Percentiles rank a stretch among this genome's conserved stretches.
phyloP scores from a whole-genome alignment of 2,329 filamentous ascomycete genomes.

The Penicillium sp. region DNA sequence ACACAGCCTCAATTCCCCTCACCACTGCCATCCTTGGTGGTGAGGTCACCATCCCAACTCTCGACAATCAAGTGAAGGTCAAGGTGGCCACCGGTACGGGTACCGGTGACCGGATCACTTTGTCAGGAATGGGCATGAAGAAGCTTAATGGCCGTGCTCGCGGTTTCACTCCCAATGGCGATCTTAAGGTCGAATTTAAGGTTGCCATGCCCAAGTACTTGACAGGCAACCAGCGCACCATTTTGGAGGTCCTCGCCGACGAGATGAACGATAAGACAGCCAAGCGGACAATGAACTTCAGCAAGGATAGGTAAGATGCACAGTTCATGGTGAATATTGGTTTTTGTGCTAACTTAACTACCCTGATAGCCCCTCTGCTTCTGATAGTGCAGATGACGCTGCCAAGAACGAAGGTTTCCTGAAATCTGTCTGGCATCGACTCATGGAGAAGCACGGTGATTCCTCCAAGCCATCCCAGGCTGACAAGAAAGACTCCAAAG shows the following conservation, averaged over 20 bases:
- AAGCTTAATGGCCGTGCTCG: constrained; percentile 66
- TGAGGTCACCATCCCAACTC: constrained; percentile 82
- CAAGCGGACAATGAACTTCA: constrained; percentile 86
- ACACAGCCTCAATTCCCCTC: constrained; percentile 86
- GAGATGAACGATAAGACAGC: constrained; percentile 93
- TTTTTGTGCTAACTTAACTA: neutral
- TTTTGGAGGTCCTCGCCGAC: constrained; percentile 93
- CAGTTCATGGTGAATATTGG: neutral
- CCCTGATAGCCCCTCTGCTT: constrained; percentile 22
- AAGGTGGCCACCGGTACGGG: constrained; percentile 88
- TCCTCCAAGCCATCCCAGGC: constrained; percentile 30
- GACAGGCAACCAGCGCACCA: constrained; percentile 83
- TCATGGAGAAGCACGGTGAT: constrained; percentile 62
- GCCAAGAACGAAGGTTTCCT: constrained; percentile 87
- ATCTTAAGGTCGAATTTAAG: constrained; percentile 91
- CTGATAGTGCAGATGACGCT: constrained; percentile 37
- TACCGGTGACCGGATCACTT: constrained; percentile 86
- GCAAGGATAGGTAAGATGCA: constrained; percentile 53
- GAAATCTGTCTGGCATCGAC: constrained; percentile 87
- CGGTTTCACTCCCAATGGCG: constrained; percentile 62
- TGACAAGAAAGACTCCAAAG: constrained; percentile 29
- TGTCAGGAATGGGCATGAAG: constrained; percentile 92
- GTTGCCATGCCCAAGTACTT: constrained; percentile 95
- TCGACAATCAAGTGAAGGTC: constrained; percentile 87
- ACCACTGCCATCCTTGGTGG: constrained; percentile 92